These are phyloP conservation scores for Curvularia sp. DNA, from an alignment of 2,329 filamentous ascomycete species.

Conservation along the genomic window DNA sequence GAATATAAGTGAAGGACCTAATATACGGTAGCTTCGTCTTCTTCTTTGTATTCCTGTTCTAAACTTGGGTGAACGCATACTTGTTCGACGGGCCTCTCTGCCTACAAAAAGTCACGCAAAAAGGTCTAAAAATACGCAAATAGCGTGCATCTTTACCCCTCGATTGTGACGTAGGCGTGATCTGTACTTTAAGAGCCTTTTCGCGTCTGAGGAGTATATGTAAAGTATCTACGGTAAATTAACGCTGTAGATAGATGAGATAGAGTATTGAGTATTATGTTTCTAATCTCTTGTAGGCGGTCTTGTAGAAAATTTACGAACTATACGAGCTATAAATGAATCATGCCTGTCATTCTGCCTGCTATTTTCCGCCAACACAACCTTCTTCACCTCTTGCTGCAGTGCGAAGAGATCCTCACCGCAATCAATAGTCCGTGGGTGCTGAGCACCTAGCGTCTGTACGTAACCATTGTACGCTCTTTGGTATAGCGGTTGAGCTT, in stretches of 20 bases:
- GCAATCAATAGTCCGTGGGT: not conserved
- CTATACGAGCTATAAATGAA: not conserved
- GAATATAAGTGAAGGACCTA: not conserved
- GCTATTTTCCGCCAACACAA: not conserved
- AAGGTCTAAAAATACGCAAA: not conserved
- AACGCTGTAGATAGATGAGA: not conserved
- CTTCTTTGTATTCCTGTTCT: not conserved
- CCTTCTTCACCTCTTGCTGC: not conserved
- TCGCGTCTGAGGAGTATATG: not conserved
- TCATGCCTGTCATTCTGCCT: not conserved
- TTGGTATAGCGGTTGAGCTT: not conserved
- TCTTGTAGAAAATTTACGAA: not conserved
- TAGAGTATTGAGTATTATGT: not conserved
- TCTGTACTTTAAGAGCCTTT: not conserved
- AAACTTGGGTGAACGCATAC: not conserved
- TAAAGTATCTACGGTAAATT: not conserved
- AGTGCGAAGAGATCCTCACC: not conserved
- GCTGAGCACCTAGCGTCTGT: not conserved
- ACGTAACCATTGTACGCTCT: not conserved
- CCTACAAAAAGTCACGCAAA: not conserved
- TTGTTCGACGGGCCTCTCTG: not conserved
- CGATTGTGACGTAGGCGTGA: not conserved
- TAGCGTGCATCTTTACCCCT: not conserved
- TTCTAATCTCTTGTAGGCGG: not conserved
- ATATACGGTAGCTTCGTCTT: not conserved